Conservation (phyloP, 495 filamentous ascomycete genomes). For the Aspergillus hancockii region DNA sequence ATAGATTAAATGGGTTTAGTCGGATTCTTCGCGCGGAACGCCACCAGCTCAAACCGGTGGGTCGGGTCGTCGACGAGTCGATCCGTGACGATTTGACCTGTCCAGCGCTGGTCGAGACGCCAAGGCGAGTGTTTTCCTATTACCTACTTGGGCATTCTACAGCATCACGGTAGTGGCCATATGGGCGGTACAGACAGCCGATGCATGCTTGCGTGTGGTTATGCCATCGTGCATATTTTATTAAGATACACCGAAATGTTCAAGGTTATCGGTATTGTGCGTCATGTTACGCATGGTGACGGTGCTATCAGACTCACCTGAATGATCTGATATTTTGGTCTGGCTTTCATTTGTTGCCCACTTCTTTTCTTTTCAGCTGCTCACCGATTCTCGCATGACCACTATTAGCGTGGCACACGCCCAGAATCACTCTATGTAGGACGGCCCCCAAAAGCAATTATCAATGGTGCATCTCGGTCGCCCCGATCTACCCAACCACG, state of each 20-base stretch:
- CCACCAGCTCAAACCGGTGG: background rate
- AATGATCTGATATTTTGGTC: background rate
- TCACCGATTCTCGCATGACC: conserved; percentile 1
- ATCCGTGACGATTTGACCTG: background rate
- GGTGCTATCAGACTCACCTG: background rate
- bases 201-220: too few species aligned
- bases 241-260: background rate
- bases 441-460: conserved; percentile 2
- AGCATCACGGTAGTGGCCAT: too few species aligned
- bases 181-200: too few species aligned
- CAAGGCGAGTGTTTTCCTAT: background rate
- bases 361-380: background rate
- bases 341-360: background rate
- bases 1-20: background rate
- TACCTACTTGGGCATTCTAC: background rate
- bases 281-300: background rate
- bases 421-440: background rate
- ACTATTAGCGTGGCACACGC: background rate
- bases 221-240: too few species aligned
- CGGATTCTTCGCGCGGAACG: background rate
- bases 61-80: conserved; percentile 2
- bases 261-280: background rate
- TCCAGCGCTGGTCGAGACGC: background rate
- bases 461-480: background rate
- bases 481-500: background rate